phyloP scores from a whole-genome alignment of 768 basidiomycete species.

The Lactifluus subvellereus region DNA sequence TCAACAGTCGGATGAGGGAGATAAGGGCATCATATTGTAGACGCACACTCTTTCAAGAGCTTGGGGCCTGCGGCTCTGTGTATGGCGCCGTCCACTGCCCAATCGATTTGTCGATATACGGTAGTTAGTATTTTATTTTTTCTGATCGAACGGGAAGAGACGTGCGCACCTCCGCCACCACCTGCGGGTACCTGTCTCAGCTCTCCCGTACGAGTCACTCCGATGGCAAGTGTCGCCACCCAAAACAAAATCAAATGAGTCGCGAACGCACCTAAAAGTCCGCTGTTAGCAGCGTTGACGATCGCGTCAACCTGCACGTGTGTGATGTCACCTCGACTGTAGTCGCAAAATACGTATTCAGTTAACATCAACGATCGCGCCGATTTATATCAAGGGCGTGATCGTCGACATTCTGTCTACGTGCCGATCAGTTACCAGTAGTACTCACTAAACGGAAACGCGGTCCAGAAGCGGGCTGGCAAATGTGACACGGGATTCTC shows the following conservation, averaged over 20 bases:
- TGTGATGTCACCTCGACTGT: constrained; percentile 77
- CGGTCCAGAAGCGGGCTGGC: constrained; percentile 42
- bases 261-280: constrained; percentile 51
- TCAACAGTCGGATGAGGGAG: neutral
- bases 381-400: no score
- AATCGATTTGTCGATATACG: constrained; percentile 2
- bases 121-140: neutral
- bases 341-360: no score
- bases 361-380: no score
- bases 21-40: neutral
- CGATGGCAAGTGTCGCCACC: neutral
- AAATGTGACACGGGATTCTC: constrained; percentile 35
- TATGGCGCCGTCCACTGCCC: constrained; percentile 74
- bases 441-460: constrained; percentile 63
- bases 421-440: neutral
- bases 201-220: neutral
- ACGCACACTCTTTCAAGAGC: constrained; percentile 61
- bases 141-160: neutral
- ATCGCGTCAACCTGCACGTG: constrained; percentile 62
- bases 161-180: constrained; percentile 63
- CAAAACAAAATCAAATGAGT: neutral
- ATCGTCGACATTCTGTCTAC: no score
- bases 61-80: constrained; percentile 66
- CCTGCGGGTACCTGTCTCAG: constrained; percentile 36
- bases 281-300: constrained; percentile 78